Evolutionary conservation across 441 rosid genomes (phyloP).

Genomic region (Mallotus japonicus): DNA sequence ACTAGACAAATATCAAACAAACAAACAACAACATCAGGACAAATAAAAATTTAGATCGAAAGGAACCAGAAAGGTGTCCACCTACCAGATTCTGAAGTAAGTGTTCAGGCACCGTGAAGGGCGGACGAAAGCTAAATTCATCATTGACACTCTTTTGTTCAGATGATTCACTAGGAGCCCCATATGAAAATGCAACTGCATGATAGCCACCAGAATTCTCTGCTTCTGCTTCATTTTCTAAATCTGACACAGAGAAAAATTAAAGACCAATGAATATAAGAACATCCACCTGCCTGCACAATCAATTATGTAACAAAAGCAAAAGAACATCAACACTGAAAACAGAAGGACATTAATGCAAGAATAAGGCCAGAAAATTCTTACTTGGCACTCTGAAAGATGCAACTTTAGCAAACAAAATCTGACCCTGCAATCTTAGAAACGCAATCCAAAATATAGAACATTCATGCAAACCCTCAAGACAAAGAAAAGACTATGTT

Average conservation of each 20-base stretch:
- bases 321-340: slow-evolving; percentile 4
- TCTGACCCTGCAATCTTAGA: slow-evolving; percentile 62
- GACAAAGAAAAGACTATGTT: neutral
- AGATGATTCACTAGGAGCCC: slow-evolving; percentile 44
- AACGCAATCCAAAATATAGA: slow-evolving; percentile 31
- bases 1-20: slow-evolving; percentile 51
- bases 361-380: slow-evolving; percentile 38
- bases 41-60: slow-evolving; percentile 13
- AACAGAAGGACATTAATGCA: slow-evolving; percentile 12
- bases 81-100: slow-evolving; percentile 78
- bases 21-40: slow-evolving; percentile 29
- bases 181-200: slow-evolving; percentile 75
- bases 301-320: neutral
- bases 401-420: slow-evolving; percentile 49
- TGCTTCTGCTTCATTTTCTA: slow-evolving; percentile 39
- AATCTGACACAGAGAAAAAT: slow-evolving; percentile 34
- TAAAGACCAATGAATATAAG: slow-evolving; percentile 7
- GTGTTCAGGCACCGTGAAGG: slow-evolving; percentile 68
- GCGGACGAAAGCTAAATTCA: slow-evolving; percentile 61
- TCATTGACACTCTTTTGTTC: slow-evolving; percentile 42
- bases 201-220: slow-evolving; percentile 41
- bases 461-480: slow-evolving; percentile 26
- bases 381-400: slow-evolving; percentile 59
- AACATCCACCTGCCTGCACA: neutral
- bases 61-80: slow-evolving; percentile 24